Percentiles rank a stretch among this genome's conserved stretches.
phyloP scores from a whole-genome alignment of 140 eudicot species.

The Flaveria floridana region DNA sequence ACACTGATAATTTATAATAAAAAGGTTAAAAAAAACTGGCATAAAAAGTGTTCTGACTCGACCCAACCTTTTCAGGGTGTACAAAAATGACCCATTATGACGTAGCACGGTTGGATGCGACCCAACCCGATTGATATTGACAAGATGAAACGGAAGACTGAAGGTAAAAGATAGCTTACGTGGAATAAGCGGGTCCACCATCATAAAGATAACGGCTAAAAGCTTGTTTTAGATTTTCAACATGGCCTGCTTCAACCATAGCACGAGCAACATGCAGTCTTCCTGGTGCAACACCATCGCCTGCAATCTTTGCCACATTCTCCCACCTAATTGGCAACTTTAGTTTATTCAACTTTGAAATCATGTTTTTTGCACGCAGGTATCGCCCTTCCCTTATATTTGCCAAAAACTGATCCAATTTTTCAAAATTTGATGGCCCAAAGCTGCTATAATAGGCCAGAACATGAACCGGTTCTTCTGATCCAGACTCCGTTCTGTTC shows the following conservation, averaged over 20 bases:
- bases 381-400: slow-evolving; percentile 85
- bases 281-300: slow-evolving; percentile 94
- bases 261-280: slow-evolving; percentile 96
- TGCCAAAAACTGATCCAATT: slow-evolving; percentile 58
- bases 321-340: slow-evolving; percentile 85
- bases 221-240: slow-evolving; percentile 86
- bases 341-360: slow-evolving; percentile 65
- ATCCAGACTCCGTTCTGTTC: slow-evolving; percentile 63
- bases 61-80: background rate
- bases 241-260: slow-evolving; percentile 92
- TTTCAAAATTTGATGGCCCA: slow-evolving; percentile 64
- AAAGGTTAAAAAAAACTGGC: too few species aligned
- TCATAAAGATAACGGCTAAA: slow-evolving; percentile 84
- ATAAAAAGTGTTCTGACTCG: background rate
- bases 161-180: slow-evolving; percentile 41
- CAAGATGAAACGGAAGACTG: background rate
- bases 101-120: background rate
- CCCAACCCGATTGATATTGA: background rate
- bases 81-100: slow-evolving; percentile 2
- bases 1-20: too few species aligned
- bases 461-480: slow-evolving; percentile 94
- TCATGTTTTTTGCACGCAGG: slow-evolving; percentile 83
- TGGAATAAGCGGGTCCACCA: slow-evolving; percentile 94
- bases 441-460: slow-evolving; percentile 92
- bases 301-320: slow-evolving; percentile 76